phyloP scores from a whole-genome alignment of 139 green algal species.

The Micractinium conductrix region DNA sequence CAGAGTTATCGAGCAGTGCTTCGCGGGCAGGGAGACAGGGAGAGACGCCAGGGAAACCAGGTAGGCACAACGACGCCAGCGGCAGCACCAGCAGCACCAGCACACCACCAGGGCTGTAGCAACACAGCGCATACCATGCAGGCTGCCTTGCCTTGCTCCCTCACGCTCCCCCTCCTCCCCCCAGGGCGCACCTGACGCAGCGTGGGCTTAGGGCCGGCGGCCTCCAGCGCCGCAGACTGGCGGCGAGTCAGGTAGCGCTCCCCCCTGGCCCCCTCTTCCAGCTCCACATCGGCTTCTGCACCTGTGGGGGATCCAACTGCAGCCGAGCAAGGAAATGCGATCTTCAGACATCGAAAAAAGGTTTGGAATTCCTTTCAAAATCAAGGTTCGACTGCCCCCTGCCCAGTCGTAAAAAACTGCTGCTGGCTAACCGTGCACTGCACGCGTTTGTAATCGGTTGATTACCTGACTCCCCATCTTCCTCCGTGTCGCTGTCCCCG shows the following conservation, averaged over 20 bases:
- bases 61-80: neutral
- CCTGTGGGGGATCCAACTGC: too few species aligned
- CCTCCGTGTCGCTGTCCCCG: constrained; percentile 5
- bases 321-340: too few species aligned
- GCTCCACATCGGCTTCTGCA: neutral
- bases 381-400: too few species aligned
- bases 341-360: too few species aligned
- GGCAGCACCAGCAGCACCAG: neutral
- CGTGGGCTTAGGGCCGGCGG: neutral
- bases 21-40: neutral
- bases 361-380: too few species aligned
- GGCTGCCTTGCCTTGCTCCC: too few species aligned
- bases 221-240: neutral
- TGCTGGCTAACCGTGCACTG: too few species aligned
- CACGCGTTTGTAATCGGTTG: too few species aligned
- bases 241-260: neutral
- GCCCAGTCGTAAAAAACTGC: too few species aligned
- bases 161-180: neutral
- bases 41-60: too few species aligned
- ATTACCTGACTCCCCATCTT: constrained; percentile 1
- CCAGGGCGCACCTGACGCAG: constrained; percentile 10
- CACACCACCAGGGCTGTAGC: neutral
- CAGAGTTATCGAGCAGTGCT: too few species aligned
- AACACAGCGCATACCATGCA: too few species aligned
- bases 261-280: neutral